Base-by-base conservation (phyloP, 768 basidiomycete species). In the Heimioporus sp. region DNA sequence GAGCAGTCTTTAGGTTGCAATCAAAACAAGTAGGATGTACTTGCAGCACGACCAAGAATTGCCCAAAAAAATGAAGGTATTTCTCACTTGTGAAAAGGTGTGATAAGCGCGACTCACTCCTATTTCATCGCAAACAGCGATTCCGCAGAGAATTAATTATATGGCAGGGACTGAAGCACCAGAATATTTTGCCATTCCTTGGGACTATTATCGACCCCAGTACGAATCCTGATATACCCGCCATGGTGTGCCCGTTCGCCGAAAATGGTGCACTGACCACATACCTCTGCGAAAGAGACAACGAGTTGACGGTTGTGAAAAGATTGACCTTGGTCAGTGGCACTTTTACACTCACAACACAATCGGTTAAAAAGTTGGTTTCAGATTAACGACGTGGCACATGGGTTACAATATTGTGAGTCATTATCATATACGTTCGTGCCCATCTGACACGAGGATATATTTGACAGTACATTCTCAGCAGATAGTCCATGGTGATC, bases 211-310 rank as follows among this genome's bases (percentile, higher is more conserved):
- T 19, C 2, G 47, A 48, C 8, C 10, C 19, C 39, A 11, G 19
- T 13, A 31, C 17, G 11, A 13, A 34, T 7, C 19, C 39, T 1
- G 39, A 40, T 3, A 47, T 48, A 40, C 47, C 47, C 15, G 47
- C 47, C 19, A 41, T 48, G 47, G 47, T 48, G 19, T 48, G 39
- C 20, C 47, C 47, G 19, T 48, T 30, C 38, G 12, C 21, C 31
- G 39, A 48, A 40, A 40, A 20, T 11, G 38, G 47, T 34, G 39
- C 47, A 41, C 31, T 41, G 4, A 19, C 47, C 6, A 32, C 19
- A 12, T 48, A 48, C 31, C 31, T 48, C 7, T 28, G 24, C 24
- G 31, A 40, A 31, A 10, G 12, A 10, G 15, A 32, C 20, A 11
- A 24, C 10, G 13, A 34, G 8, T 12, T 48, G 20, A 32, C 30